A percentile compares a stretch with the other conserved stretches of the same genome.
Conservation (phyloP, 441 rosid species). For the Pelargonium exstipulatum region DNA sequence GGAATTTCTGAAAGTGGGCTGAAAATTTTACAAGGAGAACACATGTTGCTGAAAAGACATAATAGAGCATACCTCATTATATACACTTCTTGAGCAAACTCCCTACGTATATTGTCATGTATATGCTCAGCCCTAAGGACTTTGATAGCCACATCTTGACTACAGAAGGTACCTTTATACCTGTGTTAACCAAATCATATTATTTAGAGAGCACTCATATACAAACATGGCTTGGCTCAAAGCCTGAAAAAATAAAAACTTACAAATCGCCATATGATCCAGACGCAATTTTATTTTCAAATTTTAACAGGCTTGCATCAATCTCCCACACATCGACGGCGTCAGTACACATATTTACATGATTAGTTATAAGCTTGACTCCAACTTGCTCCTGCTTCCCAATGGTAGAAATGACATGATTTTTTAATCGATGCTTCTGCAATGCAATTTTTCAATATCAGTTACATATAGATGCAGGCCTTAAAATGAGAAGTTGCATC, state of each 20-base stretch:
- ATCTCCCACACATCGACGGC: conserved; percentile 53
- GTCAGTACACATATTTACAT: conserved; percentile 30
- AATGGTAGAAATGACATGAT: conserved; percentile 27
- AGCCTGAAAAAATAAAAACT: conserved; percentile 22
- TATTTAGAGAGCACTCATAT: conserved; percentile 19
- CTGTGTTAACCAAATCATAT: conserved; percentile 33
- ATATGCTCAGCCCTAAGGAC: conserved; percentile 44
- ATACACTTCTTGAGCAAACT: conserved; percentile 62
- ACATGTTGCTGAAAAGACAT: background rate
- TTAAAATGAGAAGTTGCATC: background rate
- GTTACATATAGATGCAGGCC: conserved; percentile 16
- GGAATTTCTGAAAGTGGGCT: conserved; percentile 15
- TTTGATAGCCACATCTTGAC: conserved; percentile 69
- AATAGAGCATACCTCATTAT: conserved; percentile 55
- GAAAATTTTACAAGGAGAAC: background rate
- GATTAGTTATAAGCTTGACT: conserved; percentile 19
- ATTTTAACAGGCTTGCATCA: conserved; percentile 43
- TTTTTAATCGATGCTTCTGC: conserved; percentile 39
- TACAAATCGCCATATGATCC: conserved; percentile 59
- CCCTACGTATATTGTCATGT: conserved; percentile 37
- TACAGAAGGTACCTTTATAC: conserved; percentile 50
- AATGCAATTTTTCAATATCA: conserved; percentile 32
- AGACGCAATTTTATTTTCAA: conserved; percentile 45
- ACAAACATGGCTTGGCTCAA: conserved; percentile 16
- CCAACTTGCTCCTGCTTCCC: conserved; percentile 35